These are phyloP conservation scores for Chalciporus chontae DNA, from an alignment of 768 basidiomycete species.

Conservation along the genomic window DNA sequence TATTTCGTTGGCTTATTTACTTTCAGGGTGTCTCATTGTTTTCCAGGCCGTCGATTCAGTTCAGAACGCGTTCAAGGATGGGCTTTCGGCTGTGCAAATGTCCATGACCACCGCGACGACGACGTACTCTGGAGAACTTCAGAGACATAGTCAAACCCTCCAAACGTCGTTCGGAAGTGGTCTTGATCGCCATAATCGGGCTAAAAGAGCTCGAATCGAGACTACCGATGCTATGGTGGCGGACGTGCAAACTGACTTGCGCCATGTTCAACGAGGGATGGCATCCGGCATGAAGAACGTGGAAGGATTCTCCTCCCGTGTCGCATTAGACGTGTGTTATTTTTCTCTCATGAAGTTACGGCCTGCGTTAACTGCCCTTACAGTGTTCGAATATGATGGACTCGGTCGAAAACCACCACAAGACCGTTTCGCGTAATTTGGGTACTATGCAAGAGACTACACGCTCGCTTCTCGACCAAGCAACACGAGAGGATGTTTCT, in stretches of 20 bases:
- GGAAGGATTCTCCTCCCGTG: constrained; percentile 39
- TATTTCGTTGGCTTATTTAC: constrained; percentile 21
- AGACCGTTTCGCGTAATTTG: constrained; percentile 41
- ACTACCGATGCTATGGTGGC: constrained; percentile 46
- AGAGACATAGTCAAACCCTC: constrained; percentile 44
- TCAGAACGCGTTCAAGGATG: constrained; percentile 39
- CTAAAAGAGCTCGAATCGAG: constrained; percentile 69
- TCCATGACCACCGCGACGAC: constrained; percentile 45
- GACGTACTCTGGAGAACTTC: constrained; percentile 50
- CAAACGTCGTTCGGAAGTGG: constrained; percentile 47
- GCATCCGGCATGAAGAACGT: constrained; percentile 47
- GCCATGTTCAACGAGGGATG: constrained; percentile 47
- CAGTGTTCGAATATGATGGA: constrained; percentile 43
- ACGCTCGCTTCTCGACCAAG: constrained; percentile 51
- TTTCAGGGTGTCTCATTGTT: constrained; percentile 11
- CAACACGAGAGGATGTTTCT: constrained; percentile 57
- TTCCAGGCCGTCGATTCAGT: constrained; percentile 40
- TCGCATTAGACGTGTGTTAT: constrained; percentile 50
- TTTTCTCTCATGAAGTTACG: not conserved
- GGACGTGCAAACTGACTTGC: constrained; percentile 51
- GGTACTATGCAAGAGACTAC: constrained; percentile 48
- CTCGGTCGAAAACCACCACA: constrained; percentile 43
- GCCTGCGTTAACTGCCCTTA: not conserved
- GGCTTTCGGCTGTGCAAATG: constrained; percentile 42
- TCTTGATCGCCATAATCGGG: constrained; percentile 55